Evolutionary conservation across 2,329 filamentous ascomycete species (phyloP), one percentile per base, ranked within the genome.

Genomic region (Colletotrichum eremochloae): DNA sequence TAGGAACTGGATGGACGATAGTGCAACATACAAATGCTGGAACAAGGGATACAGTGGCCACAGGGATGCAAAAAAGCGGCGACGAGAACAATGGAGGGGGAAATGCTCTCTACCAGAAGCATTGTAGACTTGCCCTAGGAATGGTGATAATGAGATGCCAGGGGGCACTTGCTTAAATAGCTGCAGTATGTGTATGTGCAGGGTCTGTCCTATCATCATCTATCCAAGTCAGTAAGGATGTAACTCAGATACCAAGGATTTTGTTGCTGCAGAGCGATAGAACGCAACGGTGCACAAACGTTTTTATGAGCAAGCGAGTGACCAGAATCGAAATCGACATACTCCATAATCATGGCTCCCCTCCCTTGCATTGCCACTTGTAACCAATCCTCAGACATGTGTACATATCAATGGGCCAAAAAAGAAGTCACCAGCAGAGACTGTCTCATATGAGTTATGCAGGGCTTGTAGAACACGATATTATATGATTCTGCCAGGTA

Each of bases 401-500:
- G 24, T 24, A 24, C 1, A n/a, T 29, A 29, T 2, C 5, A 15
- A 29, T 29, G 24, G 48, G 4, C n/a, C 14, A 52, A 15, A 52
- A 15, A 29, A 29, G 2, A 11, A 29, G 48, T 24, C 24, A 14
- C n/a, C 5, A 50, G 1, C 48, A 29, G 9, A 15, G n/a, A 29
- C 11, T 29, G 48, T 52, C 48, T 14, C 14, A 5, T 29, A 11
- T 29, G 24, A 29, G 11, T 52, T 14, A 52, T 29, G 48, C 48
- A 15, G 48, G 4, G 9, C 5, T 12, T 2, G 3, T 29, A 14
- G 3, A 6, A 11, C 4, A 11, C 4, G 11, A 48, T 12, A 29
- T 12, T 24, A 8, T 0, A 5, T 24, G 14, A 1, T 24, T 6
- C n/a, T 6, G 46, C n/a, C 6, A 8, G 1, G 12, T 4, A 14